These are phyloP conservation scores for Colletotrichum chlorophyti DNA, from an alignment of 2,329 filamentous ascomycete species.

Conservation along the genomic window DNA sequence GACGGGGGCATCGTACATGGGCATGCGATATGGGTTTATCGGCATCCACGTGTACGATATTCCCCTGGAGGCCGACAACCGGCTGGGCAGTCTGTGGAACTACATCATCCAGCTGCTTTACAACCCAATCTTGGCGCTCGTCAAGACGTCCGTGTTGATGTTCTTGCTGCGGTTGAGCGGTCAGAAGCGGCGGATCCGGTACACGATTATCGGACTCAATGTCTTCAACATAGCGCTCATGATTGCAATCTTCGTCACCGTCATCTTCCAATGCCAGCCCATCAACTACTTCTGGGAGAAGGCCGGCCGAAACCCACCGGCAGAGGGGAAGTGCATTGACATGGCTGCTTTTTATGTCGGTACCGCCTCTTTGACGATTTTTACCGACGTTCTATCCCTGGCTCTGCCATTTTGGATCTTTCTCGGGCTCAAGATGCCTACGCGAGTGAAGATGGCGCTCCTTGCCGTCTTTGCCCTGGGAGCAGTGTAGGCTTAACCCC, in stretches of 20 bases:
- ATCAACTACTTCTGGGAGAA: conserved; percentile 43
- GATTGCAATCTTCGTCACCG: conserved; percentile 44
- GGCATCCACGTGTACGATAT: conserved; percentile 22
- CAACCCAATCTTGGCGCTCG: conserved; percentile 42
- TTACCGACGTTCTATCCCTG: conserved; percentile 48
- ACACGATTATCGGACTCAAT: conserved; percentile 39
- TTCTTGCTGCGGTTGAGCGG: conserved; percentile 42
- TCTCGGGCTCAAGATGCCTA: conserved; percentile 40
- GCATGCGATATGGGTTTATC: conserved; percentile 20
- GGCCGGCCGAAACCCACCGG: conserved; percentile 18
- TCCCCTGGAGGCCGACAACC: conserved; percentile 12
- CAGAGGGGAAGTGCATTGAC: conserved; percentile 23
- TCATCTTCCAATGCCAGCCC: conserved; percentile 49
- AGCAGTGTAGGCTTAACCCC: conserved; percentile 28
- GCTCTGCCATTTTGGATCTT: conserved; percentile 44
- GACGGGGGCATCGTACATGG: conserved; percentile 20
- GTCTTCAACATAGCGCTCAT: conserved; percentile 43
- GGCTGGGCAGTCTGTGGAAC: conserved; percentile 33
- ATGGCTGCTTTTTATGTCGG: conserved; percentile 37
- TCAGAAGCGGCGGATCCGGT: conserved; percentile 37
- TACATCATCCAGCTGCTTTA: conserved; percentile 43
- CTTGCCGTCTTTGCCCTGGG: conserved; percentile 43
- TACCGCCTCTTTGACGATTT: conserved; percentile 44
- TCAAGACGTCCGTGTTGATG: conserved; percentile 43
- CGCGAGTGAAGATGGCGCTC: conserved; percentile 40